Evolutionary conservation across 371 early-diverging fungal species (phyloP).

Genomic region (Nosema granulosis): DNA sequence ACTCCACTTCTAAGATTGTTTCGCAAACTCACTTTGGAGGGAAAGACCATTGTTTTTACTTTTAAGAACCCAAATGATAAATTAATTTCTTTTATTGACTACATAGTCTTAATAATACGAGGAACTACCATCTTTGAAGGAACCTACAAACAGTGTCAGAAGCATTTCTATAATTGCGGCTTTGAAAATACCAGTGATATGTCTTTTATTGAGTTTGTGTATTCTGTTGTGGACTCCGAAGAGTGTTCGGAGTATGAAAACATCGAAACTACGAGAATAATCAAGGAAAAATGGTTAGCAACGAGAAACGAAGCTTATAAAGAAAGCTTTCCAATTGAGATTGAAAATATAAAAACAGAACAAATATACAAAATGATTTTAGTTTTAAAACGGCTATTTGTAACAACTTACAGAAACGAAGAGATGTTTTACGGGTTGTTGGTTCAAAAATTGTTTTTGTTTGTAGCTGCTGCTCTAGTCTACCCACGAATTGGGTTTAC

Average conservation of each 20-base stretch:
- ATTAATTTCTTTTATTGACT: constrained; percentile 79
- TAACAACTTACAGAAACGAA: constrained; percentile 59
- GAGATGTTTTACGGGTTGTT: constrained; percentile 59
- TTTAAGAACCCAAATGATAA: constrained; percentile 85
- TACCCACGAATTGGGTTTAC: constrained; percentile 52
- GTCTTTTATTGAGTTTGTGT: constrained; percentile 71
- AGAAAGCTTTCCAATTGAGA: too few relatives aligned
- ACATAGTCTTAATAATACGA: constrained; percentile 73
- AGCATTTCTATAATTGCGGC: constrained; percentile 69
- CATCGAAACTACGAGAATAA: constrained; percentile 53
- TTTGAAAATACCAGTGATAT: constrained; percentile 70
- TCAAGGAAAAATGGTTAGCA: constrained; percentile 58
- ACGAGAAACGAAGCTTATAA: not conserved
- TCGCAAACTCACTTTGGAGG: constrained; percentile 71
- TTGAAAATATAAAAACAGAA: too few relatives aligned
- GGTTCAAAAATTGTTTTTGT: constrained; percentile 56
- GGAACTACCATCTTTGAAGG: constrained; percentile 64
- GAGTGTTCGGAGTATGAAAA: constrained; percentile 49
- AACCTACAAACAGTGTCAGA: constrained; percentile 65
- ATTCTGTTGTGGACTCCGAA: constrained; percentile 67
- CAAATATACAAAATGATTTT: too few relatives aligned
- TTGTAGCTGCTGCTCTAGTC: constrained; percentile 33
- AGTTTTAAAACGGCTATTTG: constrained; percentile 65
- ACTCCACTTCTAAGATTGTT: constrained; percentile 78
- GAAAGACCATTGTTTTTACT: constrained; percentile 79